phyloP scores from a whole-genome alignment of 164 flowering plant genomes.

The Malania oleifera region DNA sequence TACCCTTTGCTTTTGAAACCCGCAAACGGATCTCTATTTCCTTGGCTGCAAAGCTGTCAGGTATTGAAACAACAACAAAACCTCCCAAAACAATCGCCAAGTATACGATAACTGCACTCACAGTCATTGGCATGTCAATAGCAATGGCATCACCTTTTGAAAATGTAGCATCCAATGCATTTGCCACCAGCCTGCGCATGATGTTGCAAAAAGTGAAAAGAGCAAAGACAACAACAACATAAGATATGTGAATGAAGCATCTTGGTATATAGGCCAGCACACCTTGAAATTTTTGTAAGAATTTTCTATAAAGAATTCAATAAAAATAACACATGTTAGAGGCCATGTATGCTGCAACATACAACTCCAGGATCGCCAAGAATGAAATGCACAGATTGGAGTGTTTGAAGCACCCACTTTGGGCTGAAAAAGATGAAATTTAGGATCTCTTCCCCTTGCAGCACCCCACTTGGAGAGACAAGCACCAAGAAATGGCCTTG shows the following conservation, averaged over 20 bases:
- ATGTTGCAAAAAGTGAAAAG: slow-evolving; percentile 7
- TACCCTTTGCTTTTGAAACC: slow-evolving; percentile 80
- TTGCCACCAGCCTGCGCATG: slow-evolving; percentile 75
- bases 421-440: too few species aligned
- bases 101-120: slow-evolving; percentile 72
- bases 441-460: too few species aligned
- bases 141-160: slow-evolving; percentile 89
- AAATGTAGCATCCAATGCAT: slow-evolving; percentile 66
- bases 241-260: too few species aligned
- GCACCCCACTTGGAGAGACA: not conserved
- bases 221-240: not conserved
- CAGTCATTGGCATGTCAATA: slow-evolving; percentile 95
- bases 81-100: slow-evolving; percentile 82
- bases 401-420: too few species aligned
- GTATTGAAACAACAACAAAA: slow-evolving; percentile 82
- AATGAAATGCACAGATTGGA: too few species aligned
- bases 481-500: not conserved
- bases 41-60: slow-evolving; percentile 87
- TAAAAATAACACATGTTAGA: too few species aligned
- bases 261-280: too few species aligned
- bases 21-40: slow-evolving; percentile 85
- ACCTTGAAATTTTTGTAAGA: too few species aligned
- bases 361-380: too few species aligned
- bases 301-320: too few species aligned
- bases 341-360: too few species aligned